Percentiles rank a stretch among this genome's conserved stretches.
Conservation (phyloP, 495 filamentous ascomycete species). For the Aspergillus campestris region DNA sequence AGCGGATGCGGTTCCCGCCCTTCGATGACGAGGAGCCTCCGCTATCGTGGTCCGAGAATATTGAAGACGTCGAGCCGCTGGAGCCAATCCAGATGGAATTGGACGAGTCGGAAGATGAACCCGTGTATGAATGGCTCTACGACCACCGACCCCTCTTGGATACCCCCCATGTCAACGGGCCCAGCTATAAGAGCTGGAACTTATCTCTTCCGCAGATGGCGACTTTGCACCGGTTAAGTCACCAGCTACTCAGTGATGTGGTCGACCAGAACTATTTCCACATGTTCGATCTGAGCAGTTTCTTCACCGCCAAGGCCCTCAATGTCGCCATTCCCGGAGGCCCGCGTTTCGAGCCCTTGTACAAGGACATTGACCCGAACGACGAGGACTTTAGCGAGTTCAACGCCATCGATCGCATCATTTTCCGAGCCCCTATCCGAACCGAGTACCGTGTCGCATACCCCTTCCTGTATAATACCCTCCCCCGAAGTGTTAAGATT, state of each 20-base stretch:
- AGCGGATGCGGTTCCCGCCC: slow-evolving; percentile 97
- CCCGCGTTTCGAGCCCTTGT: slow-evolving; percentile 93
- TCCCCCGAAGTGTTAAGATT: slow-evolving; percentile 88
- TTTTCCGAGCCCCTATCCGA: slow-evolving; percentile 90
- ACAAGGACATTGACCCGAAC: slow-evolving; percentile 98
- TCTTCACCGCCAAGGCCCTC: slow-evolving; percentile 92
- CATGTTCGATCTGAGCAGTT: slow-evolving; percentile 94
- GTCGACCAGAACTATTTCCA: slow-evolving; percentile 97
- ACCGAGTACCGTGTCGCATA: slow-evolving; percentile 95
- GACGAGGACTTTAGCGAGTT: slow-evolving; percentile 99
- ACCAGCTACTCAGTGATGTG: slow-evolving; percentile 82
- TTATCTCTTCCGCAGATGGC: slow-evolving; percentile 93
- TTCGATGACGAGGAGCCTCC: slow-evolving; percentile 99
- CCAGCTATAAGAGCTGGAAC: slow-evolving; percentile 97
- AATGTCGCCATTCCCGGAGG: slow-evolving; percentile 97
- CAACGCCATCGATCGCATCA: slow-evolving; percentile 99
- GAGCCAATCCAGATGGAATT: slow-evolving; percentile 99
- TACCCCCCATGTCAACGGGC: slow-evolving; percentile 89
- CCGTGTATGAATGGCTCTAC: slow-evolving; percentile 96
- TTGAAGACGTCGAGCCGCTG: slow-evolving; percentile 94
- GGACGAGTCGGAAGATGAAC: slow-evolving; percentile 86
- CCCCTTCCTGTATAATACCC: slow-evolving; percentile 92
- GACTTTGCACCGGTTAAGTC: slow-evolving; percentile 83
- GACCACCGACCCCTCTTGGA: slow-evolving; percentile 88
- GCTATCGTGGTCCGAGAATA: slow-evolving; percentile 95